Evolutionary conservation across 345 rosid species (phyloP), one percentile per base, ranked within the genome.

Genomic region (Syzygium aqueum): DNA sequence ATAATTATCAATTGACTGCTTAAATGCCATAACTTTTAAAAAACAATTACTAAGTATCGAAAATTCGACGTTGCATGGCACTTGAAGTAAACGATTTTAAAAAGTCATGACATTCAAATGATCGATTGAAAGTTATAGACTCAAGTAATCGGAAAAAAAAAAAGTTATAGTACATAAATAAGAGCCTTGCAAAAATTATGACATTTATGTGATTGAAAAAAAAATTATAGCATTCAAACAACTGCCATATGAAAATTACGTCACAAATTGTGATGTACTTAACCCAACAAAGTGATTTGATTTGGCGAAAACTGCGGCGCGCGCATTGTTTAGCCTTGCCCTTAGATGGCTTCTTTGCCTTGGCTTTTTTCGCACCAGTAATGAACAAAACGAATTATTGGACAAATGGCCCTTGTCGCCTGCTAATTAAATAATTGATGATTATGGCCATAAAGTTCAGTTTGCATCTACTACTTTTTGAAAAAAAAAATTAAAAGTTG

Each of bases 101-200:
- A 63, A 65, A 0, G 0, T 28, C 9, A 65, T 28, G 3, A 17
- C 21, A 28, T 65, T 28, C 22, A 65, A 65, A 16, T 65, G 3
- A 28, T 65, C 0, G 11, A 23, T 22, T 23, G 3, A 56, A 22
- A 22, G 11, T 23, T 22, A 23, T 56, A 63, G 22, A 63, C 77
- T 63, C 22, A 15, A 63, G 17, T 63, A 8, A 28, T 28, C 0
- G 1, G 3, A 28, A 65, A 28, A 56, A 56, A 56, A 23, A 56
- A 56, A 43, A 43, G 46, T 15, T 65, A 28, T 65, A 0, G 1
- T 12, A 30, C 43, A 30, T 23, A 30, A 0, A 2, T 17, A 0
- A 30, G 46, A 16, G 23, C 6, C 23, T 4, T 16, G 8, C 21
- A 9, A 30, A 30, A 67, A 2, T 67, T 30, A 30, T 30, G 11